Conservation (phyloP, 495 filamentous ascomycete genomes). For the Penicillium paradoxum region DNA sequence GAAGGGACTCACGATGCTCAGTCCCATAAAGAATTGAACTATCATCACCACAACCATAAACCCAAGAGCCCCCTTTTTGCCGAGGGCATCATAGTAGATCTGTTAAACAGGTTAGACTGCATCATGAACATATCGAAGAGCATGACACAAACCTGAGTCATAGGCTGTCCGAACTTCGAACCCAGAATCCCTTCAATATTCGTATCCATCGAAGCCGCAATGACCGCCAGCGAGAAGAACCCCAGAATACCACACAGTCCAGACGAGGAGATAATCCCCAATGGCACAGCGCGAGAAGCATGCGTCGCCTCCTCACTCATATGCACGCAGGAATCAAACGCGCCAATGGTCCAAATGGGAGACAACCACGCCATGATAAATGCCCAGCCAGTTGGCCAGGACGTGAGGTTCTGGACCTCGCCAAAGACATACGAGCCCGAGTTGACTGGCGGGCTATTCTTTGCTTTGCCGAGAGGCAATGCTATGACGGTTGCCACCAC, state of each 20-base stretch:
- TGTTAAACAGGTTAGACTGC: conserved; percentile 1
- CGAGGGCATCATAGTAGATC: conserved; percentile 45
- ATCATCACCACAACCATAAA: conserved; percentile 41
- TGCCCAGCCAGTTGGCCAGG: conserved; percentile 57
- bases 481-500: conserved; percentile 62
- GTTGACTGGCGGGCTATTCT: conserved; percentile 31
- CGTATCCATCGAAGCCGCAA: conserved; percentile 37
- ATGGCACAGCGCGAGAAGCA: conserved; percentile 56
- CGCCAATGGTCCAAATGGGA: conserved; percentile 65
- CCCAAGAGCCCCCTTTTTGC: conserved; percentile 41
- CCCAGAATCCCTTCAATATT: conserved; percentile 31
- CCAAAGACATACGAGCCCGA: conserved; percentile 38
- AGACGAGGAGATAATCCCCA: conserved; percentile 50
- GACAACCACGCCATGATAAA: conserved; percentile 63
- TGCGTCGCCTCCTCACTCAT: conserved; percentile 63
- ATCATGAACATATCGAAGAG: too few species aligned
- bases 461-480: conserved; percentile 52
- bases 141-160: conserved; percentile 36
- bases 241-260: conserved; percentile 45
- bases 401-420: conserved; percentile 48
- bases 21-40: conserved; percentile 45
- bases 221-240: conserved; percentile 49
- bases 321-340: conserved; percentile 52
- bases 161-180: conserved; percentile 40
- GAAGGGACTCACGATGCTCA: conserved; percentile 30